phyloP scores from a whole-genome alignment of 23 red algal genomes.

The Chondrus crispus region DNA sequence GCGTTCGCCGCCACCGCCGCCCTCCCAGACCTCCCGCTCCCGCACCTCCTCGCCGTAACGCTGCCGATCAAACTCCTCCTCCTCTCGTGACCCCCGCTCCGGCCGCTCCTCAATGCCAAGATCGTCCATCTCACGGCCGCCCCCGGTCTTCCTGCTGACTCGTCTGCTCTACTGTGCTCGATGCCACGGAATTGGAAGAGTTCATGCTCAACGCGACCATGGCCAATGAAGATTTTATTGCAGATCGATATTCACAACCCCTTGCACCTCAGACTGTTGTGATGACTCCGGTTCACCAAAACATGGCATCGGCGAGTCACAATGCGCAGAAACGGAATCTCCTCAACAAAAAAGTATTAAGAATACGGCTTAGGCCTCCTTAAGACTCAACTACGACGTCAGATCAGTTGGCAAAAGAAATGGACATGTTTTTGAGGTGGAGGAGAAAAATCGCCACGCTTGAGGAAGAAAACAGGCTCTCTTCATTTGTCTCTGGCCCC shows the following conservation, averaged over 20 bases:
- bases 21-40: no score
- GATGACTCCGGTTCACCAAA: slow-evolving; percentile 7
- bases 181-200: slow-evolving; percentile 73
- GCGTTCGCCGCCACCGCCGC: no score
- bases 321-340: no score
- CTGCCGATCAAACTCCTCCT: no score
- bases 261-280: slow-evolving; percentile 53
- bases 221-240: slow-evolving; percentile 56
- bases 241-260: slow-evolving; percentile 47
- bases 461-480: slow-evolving; percentile 54
- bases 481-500: not conserved
- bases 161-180: no score
- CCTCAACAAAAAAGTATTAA: slow-evolving; percentile 36
- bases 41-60: no score
- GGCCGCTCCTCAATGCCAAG: no score
- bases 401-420: slow-evolving; percentile 60
- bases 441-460: slow-evolving; percentile 56
- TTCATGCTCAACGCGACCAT: slow-evolving; percentile 71
- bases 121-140: no score
- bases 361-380: slow-evolving; percentile 75
- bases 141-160: no score
- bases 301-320: no score
- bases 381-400: slow-evolving; percentile 45
- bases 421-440: slow-evolving; percentile 78
- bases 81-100: no score